Evolutionary conservation across 345 rosid species (phyloP), one percentile per base, ranked within the genome.

Genomic region (Nephelium lappaceum): DNA sequence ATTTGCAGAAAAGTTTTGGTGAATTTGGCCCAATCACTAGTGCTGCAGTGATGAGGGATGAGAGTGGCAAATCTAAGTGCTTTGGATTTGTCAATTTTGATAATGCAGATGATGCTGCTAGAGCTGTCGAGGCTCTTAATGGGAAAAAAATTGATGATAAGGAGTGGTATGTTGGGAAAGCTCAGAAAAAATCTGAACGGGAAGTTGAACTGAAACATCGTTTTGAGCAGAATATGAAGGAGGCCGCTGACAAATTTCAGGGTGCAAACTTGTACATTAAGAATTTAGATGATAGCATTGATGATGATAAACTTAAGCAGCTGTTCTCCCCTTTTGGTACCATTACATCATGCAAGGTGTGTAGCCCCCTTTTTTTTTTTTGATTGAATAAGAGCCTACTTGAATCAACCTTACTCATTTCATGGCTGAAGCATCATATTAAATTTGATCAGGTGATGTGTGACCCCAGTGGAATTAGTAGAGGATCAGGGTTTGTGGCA

Each of bases 61-160:
- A 81, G 11, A 95, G 90, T 67, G 97, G 98, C 14, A 93, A 95
- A 77, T 87, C 97, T 6, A 92, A 81, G 81, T 89, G 99, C 81
- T 92, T 95, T 89, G 99, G 99, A 67, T 95, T 93, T 86, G 94
- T 95, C 72, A 95, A 95, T 85, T 95, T 92, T 86, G 98, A 93
- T 77, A 87, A 87, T 86, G 79, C 89, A 16, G 97, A 93, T 75
- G 98, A 90, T 89, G 99, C 99, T 81, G 94, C 93, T 68, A 86
- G 79, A 71, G 91, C 99, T 79, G 98, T 92, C 43, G 98, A 90
- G 77, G 86, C 91, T 69, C 98, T 95, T 14, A 95, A 93, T 79
- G 98, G 98, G 10, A 88, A 85, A 67, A 90, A 88, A 76, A 43
- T 89, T 84, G 97, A 91, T 49, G 98, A 91, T 12, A 93, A 92